Conservation (phyloP, 2,329 filamentous ascomycete genomes). For the Dothiorella sarmentorum region DNA sequence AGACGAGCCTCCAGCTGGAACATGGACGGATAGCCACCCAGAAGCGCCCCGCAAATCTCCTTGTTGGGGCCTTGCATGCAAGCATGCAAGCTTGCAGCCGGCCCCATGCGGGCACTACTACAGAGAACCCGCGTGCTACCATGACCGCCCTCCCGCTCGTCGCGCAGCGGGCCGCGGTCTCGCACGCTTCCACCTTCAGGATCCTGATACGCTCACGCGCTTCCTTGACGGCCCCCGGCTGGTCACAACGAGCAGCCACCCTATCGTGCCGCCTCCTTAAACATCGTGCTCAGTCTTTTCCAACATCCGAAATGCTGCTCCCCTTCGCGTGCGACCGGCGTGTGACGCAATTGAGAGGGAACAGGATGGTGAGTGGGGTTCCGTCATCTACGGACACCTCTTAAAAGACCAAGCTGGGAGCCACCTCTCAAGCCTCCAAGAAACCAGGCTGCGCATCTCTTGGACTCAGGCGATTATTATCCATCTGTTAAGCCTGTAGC, state of each 20-base stretch:
- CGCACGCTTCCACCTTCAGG: not conserved
- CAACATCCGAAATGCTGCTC: not conserved
- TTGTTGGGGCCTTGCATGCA: not conserved
- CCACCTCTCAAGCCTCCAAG: not conserved
- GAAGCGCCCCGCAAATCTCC: too few species aligned
- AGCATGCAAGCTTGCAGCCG: not conserved
- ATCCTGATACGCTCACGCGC: slow-evolving; percentile 14
- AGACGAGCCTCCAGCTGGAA: too few species aligned
- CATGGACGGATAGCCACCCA: not conserved
- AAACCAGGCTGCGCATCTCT: not conserved
- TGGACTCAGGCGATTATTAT: not conserved
- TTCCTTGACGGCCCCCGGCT: not conserved
- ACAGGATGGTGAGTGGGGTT: not conserved
- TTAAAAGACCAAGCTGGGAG: not conserved
- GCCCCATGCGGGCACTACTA: not conserved
- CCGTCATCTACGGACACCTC: not conserved
- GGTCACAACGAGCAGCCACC: not conserved
- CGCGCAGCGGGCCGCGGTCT: not conserved
- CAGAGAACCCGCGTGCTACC: not conserved
- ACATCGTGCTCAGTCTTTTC: not conserved
- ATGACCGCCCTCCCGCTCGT: not conserved
- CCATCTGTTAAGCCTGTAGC: not conserved
- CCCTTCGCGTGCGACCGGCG: slow-evolving; percentile 1
- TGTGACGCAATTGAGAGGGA: not conserved
- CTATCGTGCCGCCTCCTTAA: slow-evolving; percentile 4